A percentile compares a stretch with the other conserved stretches of the same genome.
These are phyloP conservation scores for Leccinum pellstonianum DNA, from an alignment of 768 basidiomycete species.

Conservation along the genomic window DNA sequence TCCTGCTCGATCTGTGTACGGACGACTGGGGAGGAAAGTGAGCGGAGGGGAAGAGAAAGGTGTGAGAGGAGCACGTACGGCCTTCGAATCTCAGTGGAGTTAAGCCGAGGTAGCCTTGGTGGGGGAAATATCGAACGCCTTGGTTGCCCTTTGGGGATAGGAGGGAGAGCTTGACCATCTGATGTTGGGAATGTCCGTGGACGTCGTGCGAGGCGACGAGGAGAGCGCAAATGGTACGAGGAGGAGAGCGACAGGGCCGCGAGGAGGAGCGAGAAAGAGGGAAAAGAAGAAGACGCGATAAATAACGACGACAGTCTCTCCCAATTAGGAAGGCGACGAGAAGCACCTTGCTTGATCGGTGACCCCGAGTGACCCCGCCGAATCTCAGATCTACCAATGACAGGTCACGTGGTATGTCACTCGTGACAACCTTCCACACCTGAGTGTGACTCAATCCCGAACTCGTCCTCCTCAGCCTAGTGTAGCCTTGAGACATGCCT, in stretches of 20 bases:
- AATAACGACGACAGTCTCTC: constrained; percentile 29
- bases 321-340: constrained; percentile 31
- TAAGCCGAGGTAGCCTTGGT: constrained; percentile 76
- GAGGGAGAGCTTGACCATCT: constrained; percentile 70
- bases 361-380: constrained; percentile 22
- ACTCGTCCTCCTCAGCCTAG: not conserved
- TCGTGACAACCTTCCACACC: constrained; percentile 11
- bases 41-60: not conserved
- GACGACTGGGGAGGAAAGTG: constrained; percentile 47
- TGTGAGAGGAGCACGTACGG: constrained; percentile 40
- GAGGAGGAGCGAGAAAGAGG: constrained; percentile 20
- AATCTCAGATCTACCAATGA: constrained; percentile 28
- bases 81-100: constrained; percentile 80
- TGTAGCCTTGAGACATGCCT: constrained; percentile 46
- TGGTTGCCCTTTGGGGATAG: constrained; percentile 69
- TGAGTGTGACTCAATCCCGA: constrained; percentile 8
- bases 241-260: constrained; percentile 12
- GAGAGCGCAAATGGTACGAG: constrained; percentile 19
- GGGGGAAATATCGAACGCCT: constrained; percentile 69
- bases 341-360: constrained; percentile 30
- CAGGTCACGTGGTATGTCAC: constrained; percentile 23
- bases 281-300: constrained; percentile 35
- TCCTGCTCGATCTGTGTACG: constrained; percentile 71
- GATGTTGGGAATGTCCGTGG: constrained; percentile 9
- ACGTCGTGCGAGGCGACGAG: constrained; percentile 14